phyloP scores from a whole-genome alignment of 2,329 filamentous ascomycete species.

The Talaromyces sp. region DNA sequence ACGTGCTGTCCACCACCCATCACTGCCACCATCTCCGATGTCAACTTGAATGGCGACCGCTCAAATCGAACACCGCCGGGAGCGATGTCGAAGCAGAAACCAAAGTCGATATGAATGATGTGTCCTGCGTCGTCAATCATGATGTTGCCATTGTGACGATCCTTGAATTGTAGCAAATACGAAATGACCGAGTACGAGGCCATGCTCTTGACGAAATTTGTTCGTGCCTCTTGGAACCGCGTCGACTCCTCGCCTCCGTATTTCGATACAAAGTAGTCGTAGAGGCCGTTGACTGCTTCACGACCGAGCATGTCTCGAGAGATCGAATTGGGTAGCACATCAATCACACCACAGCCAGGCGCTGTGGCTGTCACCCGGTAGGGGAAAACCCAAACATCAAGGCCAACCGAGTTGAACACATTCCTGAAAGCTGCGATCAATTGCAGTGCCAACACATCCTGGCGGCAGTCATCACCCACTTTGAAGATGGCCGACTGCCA shows the following conservation, averaged over 20 bases:
- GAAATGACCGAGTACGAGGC: conserved; percentile 96
- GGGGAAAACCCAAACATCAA: conserved; percentile 95
- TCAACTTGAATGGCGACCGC: conserved; percentile 96
- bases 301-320: conserved; percentile 97
- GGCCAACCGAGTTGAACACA: conserved; percentile 89
- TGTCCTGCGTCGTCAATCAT: conserved; percentile 98
- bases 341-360: conserved; percentile 94
- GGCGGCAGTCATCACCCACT: conserved; percentile 95
- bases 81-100: conserved; percentile 98
- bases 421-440: conserved; percentile 97
- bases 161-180: conserved; percentile 96
- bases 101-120: conserved; percentile 97
- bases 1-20: conserved; percentile 69
- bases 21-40: conserved; percentile 95
- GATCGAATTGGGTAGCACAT: conserved; percentile 95
- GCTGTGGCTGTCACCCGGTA: conserved; percentile 97
- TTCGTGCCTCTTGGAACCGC: conserved; percentile 87
- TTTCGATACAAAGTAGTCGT: conserved; percentile 96
- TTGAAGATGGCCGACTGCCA: conserved; percentile 99
- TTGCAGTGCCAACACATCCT: conserved; percentile 92
- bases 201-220: conserved; percentile 99
- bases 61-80: conserved; percentile 97
- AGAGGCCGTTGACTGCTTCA: conserved; percentile 94
- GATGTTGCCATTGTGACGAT: conserved; percentile 98
- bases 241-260: conserved; percentile 96